Conservation (phyloP, 106 monocot genomes). For the Dendrobium nobile region DNA sequence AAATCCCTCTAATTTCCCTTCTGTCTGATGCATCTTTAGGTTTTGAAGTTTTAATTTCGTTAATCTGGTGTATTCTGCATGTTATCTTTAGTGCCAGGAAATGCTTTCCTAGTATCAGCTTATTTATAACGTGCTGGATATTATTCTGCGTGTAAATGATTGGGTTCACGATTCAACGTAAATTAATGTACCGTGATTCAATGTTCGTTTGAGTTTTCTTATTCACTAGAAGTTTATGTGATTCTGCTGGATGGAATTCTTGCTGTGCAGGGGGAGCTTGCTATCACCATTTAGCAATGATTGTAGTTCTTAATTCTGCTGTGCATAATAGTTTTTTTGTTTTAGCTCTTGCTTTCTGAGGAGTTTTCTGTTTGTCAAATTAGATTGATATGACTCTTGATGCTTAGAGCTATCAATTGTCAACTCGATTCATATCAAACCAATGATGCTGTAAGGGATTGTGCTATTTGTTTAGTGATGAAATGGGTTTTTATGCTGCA, state of each 20-base stretch:
- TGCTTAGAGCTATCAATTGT: not conserved
- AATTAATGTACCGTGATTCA: not conserved
- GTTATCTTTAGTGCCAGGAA: not conserved
- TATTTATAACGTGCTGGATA: not conserved
- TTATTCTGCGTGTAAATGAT: not conserved
- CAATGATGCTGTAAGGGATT: not conserved
- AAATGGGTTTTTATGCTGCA: not conserved
- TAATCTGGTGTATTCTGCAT: not conserved
- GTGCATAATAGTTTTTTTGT: not conserved
- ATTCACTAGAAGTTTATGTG: not conserved
- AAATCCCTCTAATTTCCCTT: not conserved
- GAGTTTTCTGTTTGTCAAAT: not conserved
- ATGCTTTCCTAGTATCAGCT: not conserved
- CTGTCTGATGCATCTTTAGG: not conserved
- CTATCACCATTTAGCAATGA: not conserved
- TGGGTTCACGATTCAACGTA: not conserved
- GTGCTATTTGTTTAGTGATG: not conserved
- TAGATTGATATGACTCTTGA: not conserved
- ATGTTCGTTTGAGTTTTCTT: not conserved
- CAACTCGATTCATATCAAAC: not conserved
- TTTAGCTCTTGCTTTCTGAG: not conserved
- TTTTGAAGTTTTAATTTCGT: not conserved
- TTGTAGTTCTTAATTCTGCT: not conserved
- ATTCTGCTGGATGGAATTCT: conserved; percentile 1
- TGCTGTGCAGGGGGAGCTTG: not conserved